phyloP scores from a whole-genome alignment of 371 early-diverging fungal genomes.

The Zychaea mexicana region DNA sequence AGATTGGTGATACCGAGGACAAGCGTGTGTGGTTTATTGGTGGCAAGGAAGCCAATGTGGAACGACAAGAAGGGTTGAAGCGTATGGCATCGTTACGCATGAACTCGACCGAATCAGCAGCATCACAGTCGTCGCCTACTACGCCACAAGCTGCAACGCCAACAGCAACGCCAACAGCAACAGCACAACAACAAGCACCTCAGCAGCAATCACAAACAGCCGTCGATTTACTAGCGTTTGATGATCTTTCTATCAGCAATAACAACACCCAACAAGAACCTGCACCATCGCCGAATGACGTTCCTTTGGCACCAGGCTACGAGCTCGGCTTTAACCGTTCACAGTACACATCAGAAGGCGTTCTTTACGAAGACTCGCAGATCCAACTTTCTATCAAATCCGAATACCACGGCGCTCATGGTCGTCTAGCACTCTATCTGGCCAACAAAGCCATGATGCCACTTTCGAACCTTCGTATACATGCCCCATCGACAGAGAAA shows the following conservation, averaged over 20 bases:
- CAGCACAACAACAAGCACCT: slow-evolving; percentile 2
- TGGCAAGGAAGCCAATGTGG: slow-evolving; percentile 82
- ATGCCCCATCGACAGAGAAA: slow-evolving; percentile 20
- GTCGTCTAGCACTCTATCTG: slow-evolving; percentile 84
- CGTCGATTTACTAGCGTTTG: slow-evolving; percentile 37
- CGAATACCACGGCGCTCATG: slow-evolving; percentile 85
- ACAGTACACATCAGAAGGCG: slow-evolving; percentile 75
- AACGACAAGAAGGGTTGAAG: slow-evolving; percentile 47
- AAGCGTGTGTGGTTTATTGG: slow-evolving; percentile 95
- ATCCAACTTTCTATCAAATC: slow-evolving; percentile 88
- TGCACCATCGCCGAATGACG: slow-evolving; percentile 19
- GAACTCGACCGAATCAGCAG: slow-evolving; percentile 20
- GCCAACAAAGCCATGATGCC: slow-evolving; percentile 77
- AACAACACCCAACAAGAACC: background rate
- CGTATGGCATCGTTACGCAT: slow-evolving; percentile 47
- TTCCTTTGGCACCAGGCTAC: slow-evolving; percentile 53
- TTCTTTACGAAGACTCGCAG: slow-evolving; percentile 86
- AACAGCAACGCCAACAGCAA: background rate
- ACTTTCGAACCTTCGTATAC: slow-evolving; percentile 21
- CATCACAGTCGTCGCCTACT: slow-evolving; percentile 10
- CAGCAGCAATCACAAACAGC: background rate
- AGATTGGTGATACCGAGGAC: slow-evolving; percentile 90
- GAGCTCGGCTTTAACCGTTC: slow-evolving; percentile 64
- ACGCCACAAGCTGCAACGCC: background rate
- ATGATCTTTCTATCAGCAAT: slow-evolving; percentile 27